phyloP scores from a whole-genome alignment of 345 rosid genomes.

The Linum trigynum region DNA sequence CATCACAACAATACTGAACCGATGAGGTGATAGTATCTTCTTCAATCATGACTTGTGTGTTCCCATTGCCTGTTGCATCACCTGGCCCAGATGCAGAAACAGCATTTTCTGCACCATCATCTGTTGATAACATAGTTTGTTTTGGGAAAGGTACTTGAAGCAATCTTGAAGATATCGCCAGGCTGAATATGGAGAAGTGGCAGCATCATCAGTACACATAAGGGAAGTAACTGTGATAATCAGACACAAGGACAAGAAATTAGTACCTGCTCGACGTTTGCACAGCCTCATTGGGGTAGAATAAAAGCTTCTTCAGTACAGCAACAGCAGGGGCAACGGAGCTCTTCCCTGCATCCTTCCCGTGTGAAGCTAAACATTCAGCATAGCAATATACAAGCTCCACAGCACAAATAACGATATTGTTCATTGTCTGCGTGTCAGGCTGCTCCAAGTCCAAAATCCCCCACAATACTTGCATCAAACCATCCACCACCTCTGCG shows the following conservation, averaged over 20 bases:
- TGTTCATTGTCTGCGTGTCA: constrained; percentile 88
- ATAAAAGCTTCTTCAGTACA: constrained; percentile 71
- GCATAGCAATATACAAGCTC: constrained; percentile 93
- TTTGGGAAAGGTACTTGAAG: constrained; percentile 99
- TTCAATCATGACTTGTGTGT: constrained; percentile 76
- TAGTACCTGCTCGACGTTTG: constrained; percentile 94
- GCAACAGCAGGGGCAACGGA: constrained; percentile 88
- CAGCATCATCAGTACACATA: constrained; percentile 14
- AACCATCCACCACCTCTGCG: constrained; percentile 80
- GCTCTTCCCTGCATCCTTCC: constrained; percentile 45
- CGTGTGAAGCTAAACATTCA: constrained; percentile 82
- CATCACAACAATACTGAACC: constrained; percentile 97
- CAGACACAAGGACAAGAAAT: constrained; percentile 8
- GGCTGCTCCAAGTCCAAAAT: constrained; percentile 90
- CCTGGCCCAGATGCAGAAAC: constrained; percentile 45
- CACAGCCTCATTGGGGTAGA: constrained; percentile 73
- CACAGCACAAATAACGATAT: constrained; percentile 76
- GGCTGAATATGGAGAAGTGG: constrained; percentile 40
- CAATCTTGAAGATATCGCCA: constrained; percentile 93
- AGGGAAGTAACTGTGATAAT: constrained; percentile 7
- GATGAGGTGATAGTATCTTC: constrained; percentile 93
- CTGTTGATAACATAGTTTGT: constrained; percentile 78
- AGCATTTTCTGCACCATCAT: constrained; percentile 61
- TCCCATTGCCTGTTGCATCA: constrained; percentile 49
- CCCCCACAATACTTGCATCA: constrained; percentile 95